These are phyloP conservation scores for Discostella stelligeroides DNA, from an alignment of 108 stramenopile species.

Conservation along the genomic window DNA sequence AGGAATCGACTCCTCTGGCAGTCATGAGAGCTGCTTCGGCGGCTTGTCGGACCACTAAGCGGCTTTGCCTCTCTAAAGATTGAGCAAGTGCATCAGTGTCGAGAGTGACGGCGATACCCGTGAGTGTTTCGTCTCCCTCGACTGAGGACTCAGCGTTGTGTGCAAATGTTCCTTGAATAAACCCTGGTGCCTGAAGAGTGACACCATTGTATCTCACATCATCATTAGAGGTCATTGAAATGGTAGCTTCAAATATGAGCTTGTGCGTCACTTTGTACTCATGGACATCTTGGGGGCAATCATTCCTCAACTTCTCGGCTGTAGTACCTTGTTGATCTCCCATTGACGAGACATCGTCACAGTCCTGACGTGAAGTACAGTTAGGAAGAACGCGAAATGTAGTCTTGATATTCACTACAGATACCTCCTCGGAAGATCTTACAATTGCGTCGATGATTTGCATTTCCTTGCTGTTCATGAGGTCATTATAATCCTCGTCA, in stretches of 20 bases:
- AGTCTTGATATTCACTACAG: constrained; percentile 65
- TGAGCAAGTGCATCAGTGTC: constrained; percentile 79
- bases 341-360: constrained; percentile 18
- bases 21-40: constrained; percentile 54
- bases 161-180: constrained; percentile 74
- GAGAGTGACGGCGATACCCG: constrained; percentile 64
- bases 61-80: constrained; percentile 79
- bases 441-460: constrained; percentile 52
- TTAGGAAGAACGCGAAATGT: constrained; percentile 66
- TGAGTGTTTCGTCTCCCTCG: constrained; percentile 48
- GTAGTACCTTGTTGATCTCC: constrained; percentile 28
- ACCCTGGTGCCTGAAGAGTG: constrained; percentile 76
- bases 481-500: constrained; percentile 16
- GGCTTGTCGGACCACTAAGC: constrained; percentile 68
- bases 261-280: constrained; percentile 55
- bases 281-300: constrained; percentile 17
- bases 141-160: constrained; percentile 18
- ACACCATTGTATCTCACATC: constrained; percentile 67
- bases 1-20: constrained; percentile 27
- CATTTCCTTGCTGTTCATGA: constrained; percentile 51
- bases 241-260: constrained; percentile 55
- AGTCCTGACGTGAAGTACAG: constrained; percentile 8
- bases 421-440: constrained; percentile 51
- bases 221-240: constrained; percentile 57
- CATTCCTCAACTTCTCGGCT: constrained; percentile 34